Percentiles rank a stretch among this genome's conserved stretches.
These are phyloP conservation scores for Vaccinium corymbosum DNA, from an alignment of 148 eudicot species.

Conservation along the genomic window DNA sequence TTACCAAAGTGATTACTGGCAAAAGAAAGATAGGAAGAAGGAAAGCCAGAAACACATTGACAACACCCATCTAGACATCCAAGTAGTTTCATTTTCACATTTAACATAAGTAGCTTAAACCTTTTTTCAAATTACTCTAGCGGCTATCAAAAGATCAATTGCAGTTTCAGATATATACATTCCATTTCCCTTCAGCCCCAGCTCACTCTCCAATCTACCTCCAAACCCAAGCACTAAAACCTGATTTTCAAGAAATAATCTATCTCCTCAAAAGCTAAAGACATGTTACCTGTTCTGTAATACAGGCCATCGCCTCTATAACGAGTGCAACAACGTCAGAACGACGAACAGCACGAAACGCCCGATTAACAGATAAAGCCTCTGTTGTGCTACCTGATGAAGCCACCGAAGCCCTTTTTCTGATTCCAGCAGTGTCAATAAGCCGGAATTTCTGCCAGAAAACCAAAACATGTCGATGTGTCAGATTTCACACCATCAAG, in stretches of 20 bases:
- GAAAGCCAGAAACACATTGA: background rate
- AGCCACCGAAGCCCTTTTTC: constrained; percentile 83
- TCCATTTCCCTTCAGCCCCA: background rate
- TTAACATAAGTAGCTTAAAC: background rate
- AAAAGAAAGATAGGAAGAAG: constrained; percentile 3
- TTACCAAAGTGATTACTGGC: background rate
- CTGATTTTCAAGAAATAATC: background rate
- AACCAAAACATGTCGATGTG: background rate
- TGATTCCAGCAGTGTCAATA: constrained; percentile 97
- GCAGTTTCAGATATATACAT: background rate
- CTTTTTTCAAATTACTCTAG: background rate
- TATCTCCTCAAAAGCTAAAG: background rate
- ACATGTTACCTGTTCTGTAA: constrained; percentile 92
- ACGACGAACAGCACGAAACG: constrained; percentile 91
- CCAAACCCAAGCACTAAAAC: constrained; percentile 1
- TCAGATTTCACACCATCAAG: background rate
- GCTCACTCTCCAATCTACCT: constrained; percentile 8
- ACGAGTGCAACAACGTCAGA: constrained; percentile 98
- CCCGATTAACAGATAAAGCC: constrained; percentile 90
- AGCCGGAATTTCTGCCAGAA: constrained; percentile 77
- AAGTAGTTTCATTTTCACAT: background rate
- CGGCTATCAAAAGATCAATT: background rate
- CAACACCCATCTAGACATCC: constrained; percentile 3
- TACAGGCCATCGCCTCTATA: constrained; percentile 96
- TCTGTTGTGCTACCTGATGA: constrained; percentile 98